Base-by-base conservation (phyloP, 2,329 filamentous ascomycete genomes). In the Pyrenophora teres region DNA sequence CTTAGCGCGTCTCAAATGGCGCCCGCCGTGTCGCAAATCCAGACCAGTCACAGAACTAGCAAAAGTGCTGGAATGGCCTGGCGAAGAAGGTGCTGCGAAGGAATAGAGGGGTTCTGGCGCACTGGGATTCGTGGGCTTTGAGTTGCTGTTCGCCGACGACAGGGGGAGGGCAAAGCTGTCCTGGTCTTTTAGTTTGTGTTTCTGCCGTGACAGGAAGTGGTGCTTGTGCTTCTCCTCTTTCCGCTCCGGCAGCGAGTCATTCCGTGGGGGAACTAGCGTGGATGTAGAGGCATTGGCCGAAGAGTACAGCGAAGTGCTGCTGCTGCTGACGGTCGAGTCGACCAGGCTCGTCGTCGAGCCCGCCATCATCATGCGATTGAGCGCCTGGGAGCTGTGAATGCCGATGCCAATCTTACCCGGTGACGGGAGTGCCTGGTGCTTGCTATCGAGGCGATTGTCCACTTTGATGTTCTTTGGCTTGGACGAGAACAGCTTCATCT, bases 41-140 rank as follows among this genome's bases (percentile, higher is more conserved):
- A 93, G 78, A 0, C 88, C 89, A 52, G 89, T 93, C 67, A 94
- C 89, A 3, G 87, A 88, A 75, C 94, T 95, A 32, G 87, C 81
- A 70, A 97, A 96, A 27, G 83, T 82, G 45, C 80, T 82, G 43
- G 80, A 82, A 12, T 86, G 84, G 0, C 83, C 87, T 1, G 89
- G 88, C 54, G 87, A 91, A 6, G 87, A 81, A 1, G 89, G 89
- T 1, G 89, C 74, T 50, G 86, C 88, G 73, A 93, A 92, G 56
- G 85, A 91, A 76, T 93, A 93, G 4, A 93, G 74, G 47, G 88
- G 90, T 60, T 84, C 87, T 0, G 89, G 88, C 3, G 88, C 88
- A 65, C 78, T 87, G 0, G 89, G 88, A 63, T 92, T 89, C 5
- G 87, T 87, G 1, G 89, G 87, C 60, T 83, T 83, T 1, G 89